Evolutionary conservation across 2,329 filamentous ascomycete genomes (phyloP).

Genomic region (Penicillium corylophilum): DNA sequence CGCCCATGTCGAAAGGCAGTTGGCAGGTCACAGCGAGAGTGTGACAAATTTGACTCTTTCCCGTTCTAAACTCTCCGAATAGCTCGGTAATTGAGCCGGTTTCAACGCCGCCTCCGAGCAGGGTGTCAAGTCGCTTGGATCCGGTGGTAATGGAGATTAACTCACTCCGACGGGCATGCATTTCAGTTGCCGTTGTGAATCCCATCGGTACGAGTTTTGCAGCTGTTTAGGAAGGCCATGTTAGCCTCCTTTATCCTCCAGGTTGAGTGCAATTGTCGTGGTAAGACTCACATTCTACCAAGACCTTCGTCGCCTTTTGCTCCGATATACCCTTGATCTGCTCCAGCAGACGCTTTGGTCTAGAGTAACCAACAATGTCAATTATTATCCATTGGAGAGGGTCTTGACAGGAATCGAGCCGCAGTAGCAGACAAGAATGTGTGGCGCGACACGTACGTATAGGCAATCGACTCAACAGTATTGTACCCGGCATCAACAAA

Average conservation of each 20-base stretch:
- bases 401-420: background rate
- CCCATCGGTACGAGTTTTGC: constrained; percentile 98
- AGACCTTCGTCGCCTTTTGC: constrained; percentile 88
- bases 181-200: constrained; percentile 97
- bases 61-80: constrained; percentile 96
- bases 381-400: background rate
- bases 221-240: constrained; percentile 52
- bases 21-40: constrained; percentile 98
- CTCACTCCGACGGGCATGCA: constrained; percentile 95
- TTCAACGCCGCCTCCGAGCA: constrained; percentile 91
- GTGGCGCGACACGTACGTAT: constrained; percentile 61
- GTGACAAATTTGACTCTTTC: constrained; percentile 98
- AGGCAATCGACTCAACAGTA: constrained; percentile 93
- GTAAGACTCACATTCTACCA: constrained; percentile 75
- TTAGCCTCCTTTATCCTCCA: background rate
- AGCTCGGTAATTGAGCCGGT: constrained; percentile 98
- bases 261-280: background rate
- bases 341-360: constrained; percentile 72
- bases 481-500: constrained; percentile 90
- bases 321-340: constrained; percentile 98
- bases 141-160: constrained; percentile 97
- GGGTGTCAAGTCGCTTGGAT: constrained; percentile 93
- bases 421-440: background rate
- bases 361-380: constrained; percentile 28
- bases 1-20: constrained; percentile 97